phyloP scores from a whole-genome alignment of 139 green algal genomes.

The Auxenochlorella pyrenoidosa region DNA sequence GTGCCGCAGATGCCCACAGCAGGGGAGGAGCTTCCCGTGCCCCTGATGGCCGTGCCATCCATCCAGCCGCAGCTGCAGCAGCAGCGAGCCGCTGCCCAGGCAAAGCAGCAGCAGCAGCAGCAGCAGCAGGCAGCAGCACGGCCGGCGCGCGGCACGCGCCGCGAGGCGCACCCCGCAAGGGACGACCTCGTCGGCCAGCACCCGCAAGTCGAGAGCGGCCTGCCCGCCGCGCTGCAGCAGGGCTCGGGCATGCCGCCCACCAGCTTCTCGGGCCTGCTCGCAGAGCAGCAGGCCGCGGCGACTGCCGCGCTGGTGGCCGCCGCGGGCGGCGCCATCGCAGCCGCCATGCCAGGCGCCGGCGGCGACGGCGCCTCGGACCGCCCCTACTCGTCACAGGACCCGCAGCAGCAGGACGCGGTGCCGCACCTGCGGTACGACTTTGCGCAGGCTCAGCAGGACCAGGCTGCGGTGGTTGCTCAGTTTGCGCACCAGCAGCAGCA shows the following conservation, averaged over 20 bases:
- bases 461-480: constrained; percentile 10
- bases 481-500: constrained; percentile 12
- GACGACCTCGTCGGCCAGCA: neutral
- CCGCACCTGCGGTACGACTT: constrained; percentile 32
- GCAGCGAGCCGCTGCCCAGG: neutral
- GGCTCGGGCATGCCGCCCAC: neutral
- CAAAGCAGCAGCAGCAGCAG: neutral
- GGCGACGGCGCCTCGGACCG: neutral
- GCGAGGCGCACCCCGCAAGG: neutral
- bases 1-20: constrained; percentile 2
- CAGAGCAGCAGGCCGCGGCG: constrained; percentile 1
- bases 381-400: neutral
- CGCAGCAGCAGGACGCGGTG: neutral
- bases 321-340: neutral
- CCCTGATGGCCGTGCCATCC: neutral
- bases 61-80: neutral
- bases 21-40: neutral
- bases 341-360: neutral
- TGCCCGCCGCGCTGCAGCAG: neutral
- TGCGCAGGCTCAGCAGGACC: constrained; percentile 26
- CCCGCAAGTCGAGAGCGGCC: neutral
- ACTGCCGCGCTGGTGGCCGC: constrained; percentile 6
- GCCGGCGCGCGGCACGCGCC: neutral
- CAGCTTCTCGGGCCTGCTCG: constrained; percentile 15
- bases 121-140: neutral